Evolutionary conservation across 805 yeast species (phyloP).

Genomic region (Metschnikowia shivogae): DNA sequence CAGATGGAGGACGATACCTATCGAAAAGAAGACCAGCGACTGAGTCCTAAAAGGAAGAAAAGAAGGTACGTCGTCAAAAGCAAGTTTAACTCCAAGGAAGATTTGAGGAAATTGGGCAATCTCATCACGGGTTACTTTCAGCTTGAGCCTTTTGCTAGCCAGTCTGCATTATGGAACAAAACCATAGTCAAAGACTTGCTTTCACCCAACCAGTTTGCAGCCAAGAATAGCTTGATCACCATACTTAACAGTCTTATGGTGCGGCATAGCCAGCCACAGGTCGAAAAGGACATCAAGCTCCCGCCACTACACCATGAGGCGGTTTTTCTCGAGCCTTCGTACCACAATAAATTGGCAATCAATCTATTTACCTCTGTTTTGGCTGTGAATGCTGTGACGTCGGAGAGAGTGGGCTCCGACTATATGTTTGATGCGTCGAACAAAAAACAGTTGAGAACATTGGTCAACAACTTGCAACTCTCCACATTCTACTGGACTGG

Average conservation of each 20-base stretch:
- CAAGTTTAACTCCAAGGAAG: conserved; percentile 49
- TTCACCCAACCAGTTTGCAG: conserved; percentile 31
- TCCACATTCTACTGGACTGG: conserved; percentile 78
- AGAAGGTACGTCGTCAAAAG: conserved; percentile 45
- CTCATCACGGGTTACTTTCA: conserved; percentile 51
- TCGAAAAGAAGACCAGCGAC: background rate
- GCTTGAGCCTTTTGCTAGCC: conserved; percentile 54
- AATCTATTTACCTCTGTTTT: conserved; percentile 63
- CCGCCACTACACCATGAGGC: conserved; percentile 60
- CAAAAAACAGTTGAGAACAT: conserved; percentile 47
- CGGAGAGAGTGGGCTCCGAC: conserved; percentile 62
- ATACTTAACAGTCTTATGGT: conserved; percentile 49
- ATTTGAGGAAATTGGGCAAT: conserved; percentile 49
- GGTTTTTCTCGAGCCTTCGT: conserved; percentile 57
- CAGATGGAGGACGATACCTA: conserved; percentile 36
- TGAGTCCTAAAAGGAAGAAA: conserved; percentile 15
- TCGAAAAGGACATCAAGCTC: conserved; percentile 50
- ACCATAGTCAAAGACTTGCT: conserved; percentile 47
- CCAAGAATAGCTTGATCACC: conserved; percentile 37
- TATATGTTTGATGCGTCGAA: conserved; percentile 68
- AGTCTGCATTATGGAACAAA: conserved; percentile 45
- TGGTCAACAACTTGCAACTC: conserved; percentile 58
- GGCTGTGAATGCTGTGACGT: conserved; percentile 70
- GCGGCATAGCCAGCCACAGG: conserved; percentile 52
- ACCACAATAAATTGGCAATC: conserved; percentile 55